phyloP scores from a whole-genome alignment of 371 early-diverging fungal species.

The Mucor plumbeus region DNA sequence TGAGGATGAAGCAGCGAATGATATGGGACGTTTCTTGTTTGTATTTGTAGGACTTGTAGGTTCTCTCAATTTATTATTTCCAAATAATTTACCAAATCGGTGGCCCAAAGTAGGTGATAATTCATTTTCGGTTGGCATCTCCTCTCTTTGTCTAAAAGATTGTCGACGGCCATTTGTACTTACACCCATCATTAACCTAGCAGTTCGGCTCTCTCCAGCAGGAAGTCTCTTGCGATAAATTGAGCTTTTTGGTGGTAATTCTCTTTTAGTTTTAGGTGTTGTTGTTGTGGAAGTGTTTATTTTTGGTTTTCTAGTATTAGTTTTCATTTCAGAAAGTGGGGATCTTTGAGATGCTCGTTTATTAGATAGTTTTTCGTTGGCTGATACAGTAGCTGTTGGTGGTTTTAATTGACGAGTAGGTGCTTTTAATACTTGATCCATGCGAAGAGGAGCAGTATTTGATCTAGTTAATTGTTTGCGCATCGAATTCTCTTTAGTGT shows the following conservation, averaged over 20 bases:
- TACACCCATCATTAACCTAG: slow-evolving; percentile 50
- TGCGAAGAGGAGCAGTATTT: slow-evolving; percentile 29
- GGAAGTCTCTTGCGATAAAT: slow-evolving; percentile 42
- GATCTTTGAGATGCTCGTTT: slow-evolving; percentile 10
- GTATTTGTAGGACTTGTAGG: not conserved
- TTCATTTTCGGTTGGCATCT: not conserved
- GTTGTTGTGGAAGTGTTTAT: slow-evolving; percentile 9
- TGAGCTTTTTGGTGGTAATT: slow-evolving; percentile 32
- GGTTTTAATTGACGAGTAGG: slow-evolving; percentile 5
- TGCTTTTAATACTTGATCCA: slow-evolving; percentile 1
- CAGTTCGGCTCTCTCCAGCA: slow-evolving; percentile 46
- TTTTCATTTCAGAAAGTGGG: slow-evolving; percentile 9
- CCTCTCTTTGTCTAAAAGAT: slow-evolving; percentile 23
- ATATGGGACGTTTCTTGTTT: slow-evolving; percentile 34
- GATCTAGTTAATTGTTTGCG: slow-evolving; percentile 28
- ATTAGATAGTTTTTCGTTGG: not conserved
- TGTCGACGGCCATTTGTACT: slow-evolving; percentile 42
- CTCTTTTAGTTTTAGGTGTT: slow-evolving; percentile 12
- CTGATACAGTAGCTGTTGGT: slow-evolving; percentile 5
- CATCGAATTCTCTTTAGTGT: not conserved
- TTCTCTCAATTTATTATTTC: not conserved
- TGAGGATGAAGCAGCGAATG: slow-evolving; percentile 23
- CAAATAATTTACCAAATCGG: slow-evolving; percentile 17
- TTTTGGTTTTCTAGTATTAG: slow-evolving; percentile 19
- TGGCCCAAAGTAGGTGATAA: slow-evolving; percentile 18